phyloP scores from a whole-genome alignment of 108 stramenopile species.

The Pseudonitzschia multiseries region DNA sequence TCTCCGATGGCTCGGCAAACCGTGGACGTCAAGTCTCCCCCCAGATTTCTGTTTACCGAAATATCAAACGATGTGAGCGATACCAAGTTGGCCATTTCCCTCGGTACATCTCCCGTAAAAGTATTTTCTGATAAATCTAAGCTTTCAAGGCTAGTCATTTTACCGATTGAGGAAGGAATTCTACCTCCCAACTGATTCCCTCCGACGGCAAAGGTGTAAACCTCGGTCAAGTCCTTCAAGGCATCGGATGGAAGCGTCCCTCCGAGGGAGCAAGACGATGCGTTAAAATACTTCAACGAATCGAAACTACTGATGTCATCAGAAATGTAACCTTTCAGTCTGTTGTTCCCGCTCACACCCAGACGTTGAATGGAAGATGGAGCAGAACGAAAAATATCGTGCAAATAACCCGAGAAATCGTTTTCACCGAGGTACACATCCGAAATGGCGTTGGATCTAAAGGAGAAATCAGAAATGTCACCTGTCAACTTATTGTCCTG shows the following conservation, averaged over 20 bases:
- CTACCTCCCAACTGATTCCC: neutral
- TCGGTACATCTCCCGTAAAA: neutral
- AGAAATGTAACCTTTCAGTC: neutral
- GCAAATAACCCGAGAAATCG: constrained; percentile 3
- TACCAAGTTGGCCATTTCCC: neutral
- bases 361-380: constrained; percentile 5
- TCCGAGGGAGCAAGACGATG: neutral
- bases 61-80: constrained; percentile 2
- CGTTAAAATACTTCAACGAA: neutral
- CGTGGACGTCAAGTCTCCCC: constrained; percentile 3
- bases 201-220: neutral
- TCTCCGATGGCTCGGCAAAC: neutral
- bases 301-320: neutral
- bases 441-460: neutral
- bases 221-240: neutral
- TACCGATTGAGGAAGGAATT: neutral
- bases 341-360: neutral
- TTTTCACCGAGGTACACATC: constrained; percentile 1
- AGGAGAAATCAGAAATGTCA: constrained; percentile 32
- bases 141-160: neutral
- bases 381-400: neutral
- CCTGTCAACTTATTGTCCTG: constrained; percentile 57
- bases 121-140: neutral
- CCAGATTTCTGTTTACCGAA: constrained; percentile 6
- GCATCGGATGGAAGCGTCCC: neutral